Evolutionary conservation across 2,329 filamentous ascomycete genomes (phyloP).

Genomic region (Diaporthe citri): DNA sequence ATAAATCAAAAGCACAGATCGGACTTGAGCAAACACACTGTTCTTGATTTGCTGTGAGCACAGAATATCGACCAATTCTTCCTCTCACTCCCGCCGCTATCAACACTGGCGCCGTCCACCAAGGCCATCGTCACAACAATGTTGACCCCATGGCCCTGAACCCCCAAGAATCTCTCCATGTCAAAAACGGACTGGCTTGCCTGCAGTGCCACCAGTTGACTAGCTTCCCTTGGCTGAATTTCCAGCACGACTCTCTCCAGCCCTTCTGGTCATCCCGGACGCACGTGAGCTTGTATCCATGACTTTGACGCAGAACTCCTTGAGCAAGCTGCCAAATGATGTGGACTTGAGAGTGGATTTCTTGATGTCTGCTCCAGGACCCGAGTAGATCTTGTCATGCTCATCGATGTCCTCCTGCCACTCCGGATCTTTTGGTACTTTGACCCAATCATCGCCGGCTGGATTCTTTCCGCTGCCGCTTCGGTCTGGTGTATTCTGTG

Average conservation of each 20-base stretch:
- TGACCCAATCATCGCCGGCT: background rate
- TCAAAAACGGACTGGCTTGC: too few species aligned
- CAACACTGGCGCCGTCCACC: background rate
- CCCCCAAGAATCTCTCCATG: background rate
- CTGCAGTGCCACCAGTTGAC: background rate
- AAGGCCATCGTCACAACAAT: background rate
- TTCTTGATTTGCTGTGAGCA: background rate
- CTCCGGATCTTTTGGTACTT: conserved; percentile 13
- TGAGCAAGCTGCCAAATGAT: conserved; percentile 15
- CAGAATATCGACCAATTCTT: conserved; percentile 9
- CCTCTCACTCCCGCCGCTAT: background rate
- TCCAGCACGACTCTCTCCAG: background rate
- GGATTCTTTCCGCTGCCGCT: background rate
- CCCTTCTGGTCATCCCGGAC: conserved; percentile 17
- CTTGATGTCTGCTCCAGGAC: background rate
- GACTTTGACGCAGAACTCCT: conserved; percentile 24
- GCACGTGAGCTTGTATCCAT: conserved; percentile 24
- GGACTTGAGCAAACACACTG: background rate
- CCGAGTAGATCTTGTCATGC: background rate
- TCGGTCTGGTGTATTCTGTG: background rate
- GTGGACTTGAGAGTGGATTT: background rate
- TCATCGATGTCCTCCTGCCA: conserved; percentile 26
- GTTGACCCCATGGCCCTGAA: background rate
- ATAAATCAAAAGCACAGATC: background rate
- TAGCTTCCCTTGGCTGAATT: background rate